These are phyloP conservation scores for Anastatica hierochuntica DNA, from an alignment of 345 rosid species.

Conservation along the genomic window DNA sequence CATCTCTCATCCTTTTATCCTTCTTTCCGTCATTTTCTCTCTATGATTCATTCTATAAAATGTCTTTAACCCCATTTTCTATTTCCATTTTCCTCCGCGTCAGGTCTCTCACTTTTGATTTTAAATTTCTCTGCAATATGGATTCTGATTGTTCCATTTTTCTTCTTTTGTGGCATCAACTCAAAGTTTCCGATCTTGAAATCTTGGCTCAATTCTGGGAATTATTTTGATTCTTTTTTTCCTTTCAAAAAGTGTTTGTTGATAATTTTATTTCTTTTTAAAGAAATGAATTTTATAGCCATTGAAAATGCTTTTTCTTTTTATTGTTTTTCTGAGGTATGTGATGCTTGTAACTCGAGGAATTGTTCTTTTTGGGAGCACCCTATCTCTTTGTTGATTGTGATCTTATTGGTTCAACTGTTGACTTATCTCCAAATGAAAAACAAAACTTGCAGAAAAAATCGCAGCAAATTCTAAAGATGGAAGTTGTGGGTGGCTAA, in stretches of 20 bases:
- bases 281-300: not conserved
- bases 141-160: too few relatives aligned
- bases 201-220: not conserved
- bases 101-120: slow-evolving; percentile 1
- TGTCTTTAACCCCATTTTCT: too few relatives aligned
- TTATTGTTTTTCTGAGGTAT: slow-evolving; percentile 7
- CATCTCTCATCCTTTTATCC: too few relatives aligned
- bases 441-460: slow-evolving; percentile 18
- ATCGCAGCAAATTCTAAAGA: slow-evolving; percentile 12
- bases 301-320: not conserved
- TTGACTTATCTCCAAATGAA: slow-evolving; percentile 10
- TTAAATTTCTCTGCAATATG: too few relatives aligned
- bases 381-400: slow-evolving; percentile 10
- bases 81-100: not conserved
- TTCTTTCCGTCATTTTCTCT: too few relatives aligned
- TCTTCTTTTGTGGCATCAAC: not conserved
- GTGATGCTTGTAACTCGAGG: not conserved
- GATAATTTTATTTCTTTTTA: not conserved
- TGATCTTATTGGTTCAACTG: slow-evolving; percentile 5
- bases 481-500: slow-evolving; percentile 76
- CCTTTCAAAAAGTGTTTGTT: too few relatives aligned
- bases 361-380: not conserved
- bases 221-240: not conserved
- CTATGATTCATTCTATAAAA: too few relatives aligned
- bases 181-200: not conserved